Conservation (phyloP, 2,329 filamentous ascomycete genomes). For the Thelonectria olida region DNA sequence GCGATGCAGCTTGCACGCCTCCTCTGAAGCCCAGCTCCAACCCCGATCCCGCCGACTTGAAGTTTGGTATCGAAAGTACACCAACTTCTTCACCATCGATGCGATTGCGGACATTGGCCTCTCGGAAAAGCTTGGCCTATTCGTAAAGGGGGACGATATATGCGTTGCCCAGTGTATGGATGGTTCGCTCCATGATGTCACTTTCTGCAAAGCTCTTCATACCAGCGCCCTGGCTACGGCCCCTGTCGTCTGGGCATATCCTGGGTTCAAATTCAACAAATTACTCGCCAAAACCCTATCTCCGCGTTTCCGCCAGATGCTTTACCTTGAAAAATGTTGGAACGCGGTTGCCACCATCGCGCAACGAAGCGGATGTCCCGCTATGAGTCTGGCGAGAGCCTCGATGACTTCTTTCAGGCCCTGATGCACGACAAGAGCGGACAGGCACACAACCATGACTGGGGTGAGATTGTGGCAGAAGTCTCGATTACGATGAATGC, state of each 20-base stretch:
- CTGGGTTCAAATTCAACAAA: slow-evolving; percentile 59
- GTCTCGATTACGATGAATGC: slow-evolving; percentile 62
- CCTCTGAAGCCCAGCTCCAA: slow-evolving; percentile 42
- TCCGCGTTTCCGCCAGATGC: slow-evolving; percentile 44
- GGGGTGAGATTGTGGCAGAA: slow-evolving; percentile 67
- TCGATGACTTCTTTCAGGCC: slow-evolving; percentile 67
- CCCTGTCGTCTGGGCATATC: slow-evolving; percentile 58
- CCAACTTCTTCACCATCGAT: slow-evolving; percentile 66
- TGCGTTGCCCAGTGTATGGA: slow-evolving; percentile 53
- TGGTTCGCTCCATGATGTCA: slow-evolving; percentile 55
- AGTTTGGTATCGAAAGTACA: slow-evolving; percentile 60
- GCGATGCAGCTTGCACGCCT: slow-evolving; percentile 53
- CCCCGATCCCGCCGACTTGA: slow-evolving; percentile 51
- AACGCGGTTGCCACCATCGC: slow-evolving; percentile 52
- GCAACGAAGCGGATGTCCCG: slow-evolving; percentile 42
- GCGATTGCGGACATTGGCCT: slow-evolving; percentile 66
- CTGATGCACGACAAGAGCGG: slow-evolving; percentile 60
- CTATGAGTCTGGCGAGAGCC: slow-evolving; percentile 56
- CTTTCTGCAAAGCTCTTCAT: slow-evolving; percentile 60
- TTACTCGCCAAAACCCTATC: slow-evolving; percentile 59
- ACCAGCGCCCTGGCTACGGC: slow-evolving; percentile 60
- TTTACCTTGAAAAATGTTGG: slow-evolving; percentile 47
- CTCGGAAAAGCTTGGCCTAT: slow-evolving; percentile 57
- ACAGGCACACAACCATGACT: slow-evolving; percentile 53
- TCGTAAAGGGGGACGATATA: slow-evolving; percentile 58